These are phyloP conservation scores for Wickerhamiella spandovensis DNA, from an alignment of 805 yeast genomes.

Conservation along the genomic window DNA sequence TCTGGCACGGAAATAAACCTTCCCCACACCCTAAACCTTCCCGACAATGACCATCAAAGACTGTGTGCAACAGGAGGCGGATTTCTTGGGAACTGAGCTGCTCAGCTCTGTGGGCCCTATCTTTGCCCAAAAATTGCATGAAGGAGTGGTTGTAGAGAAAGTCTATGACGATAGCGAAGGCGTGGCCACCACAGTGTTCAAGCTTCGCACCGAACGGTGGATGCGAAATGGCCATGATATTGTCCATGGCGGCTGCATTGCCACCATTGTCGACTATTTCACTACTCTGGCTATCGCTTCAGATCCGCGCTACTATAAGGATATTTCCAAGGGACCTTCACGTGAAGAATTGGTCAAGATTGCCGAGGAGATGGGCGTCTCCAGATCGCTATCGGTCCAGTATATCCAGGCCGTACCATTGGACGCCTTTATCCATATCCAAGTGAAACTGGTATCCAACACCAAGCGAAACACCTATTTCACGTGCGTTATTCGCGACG, in stretches of 20 bases:
- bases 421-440: slow-evolving; percentile 13
- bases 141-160: slow-evolving; percentile 4
- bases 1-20: too few relatives aligned
- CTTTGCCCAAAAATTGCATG: slow-evolving; percentile 8
- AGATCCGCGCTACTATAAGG: slow-evolving; percentile 18
- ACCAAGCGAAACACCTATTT: slow-evolving; percentile 20
- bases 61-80: not conserved
- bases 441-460: slow-evolving; percentile 16
- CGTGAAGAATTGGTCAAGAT: slow-evolving; percentile 11
- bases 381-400: slow-evolving; percentile 20
- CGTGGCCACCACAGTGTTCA: slow-evolving; percentile 12
- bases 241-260: slow-evolving; percentile 25
- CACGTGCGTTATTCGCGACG: slow-evolving; percentile 12
- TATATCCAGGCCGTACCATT: slow-evolving; percentile 22
- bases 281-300: slow-evolving; percentile 16
- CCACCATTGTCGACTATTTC: slow-evolving; percentile 20
- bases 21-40: not conserved
- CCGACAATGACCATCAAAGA: not conserved
- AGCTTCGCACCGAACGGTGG: slow-evolving; percentile 13
- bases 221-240: slow-evolving; percentile 17
- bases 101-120: not conserved
- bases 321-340: slow-evolving; percentile 8
- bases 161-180: slow-evolving; percentile 11
- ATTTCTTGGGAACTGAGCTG: not conserved
- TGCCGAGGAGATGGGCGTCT: slow-evolving; percentile 14